Evolutionary conservation across 257 asterid species (phyloP).

Genomic region (Petunia secreta): DNA sequence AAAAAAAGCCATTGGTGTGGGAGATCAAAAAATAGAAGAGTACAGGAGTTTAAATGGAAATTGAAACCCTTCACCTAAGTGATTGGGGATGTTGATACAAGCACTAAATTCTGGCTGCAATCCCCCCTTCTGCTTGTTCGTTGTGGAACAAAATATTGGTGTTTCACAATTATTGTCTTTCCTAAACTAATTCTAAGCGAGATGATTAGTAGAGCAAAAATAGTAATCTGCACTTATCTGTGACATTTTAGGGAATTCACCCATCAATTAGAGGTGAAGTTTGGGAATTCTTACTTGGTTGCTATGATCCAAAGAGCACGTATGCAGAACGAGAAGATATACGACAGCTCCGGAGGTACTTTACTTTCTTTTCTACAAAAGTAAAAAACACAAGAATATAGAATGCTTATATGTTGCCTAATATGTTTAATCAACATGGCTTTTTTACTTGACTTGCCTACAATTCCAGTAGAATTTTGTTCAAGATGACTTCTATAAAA

Average conservation of each 20-base stretch:
- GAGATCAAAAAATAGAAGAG: too few species aligned
- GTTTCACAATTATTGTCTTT: background rate
- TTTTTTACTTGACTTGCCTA: background rate
- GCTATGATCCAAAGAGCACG: conserved; percentile 84
- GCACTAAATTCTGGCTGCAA: too few species aligned
- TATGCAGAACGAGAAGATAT: conserved; percentile 82
- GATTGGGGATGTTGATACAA: too few species aligned
- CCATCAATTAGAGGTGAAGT: conserved; percentile 99
- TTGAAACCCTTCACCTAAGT: too few species aligned
- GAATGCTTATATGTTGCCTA: conserved; percentile 4
- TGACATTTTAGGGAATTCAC: conserved; percentile 75
- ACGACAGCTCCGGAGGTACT: conserved; percentile 71
- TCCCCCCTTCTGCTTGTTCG: too few species aligned
- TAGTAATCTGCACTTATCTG: conserved; percentile 4
- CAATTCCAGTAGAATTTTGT: background rate
- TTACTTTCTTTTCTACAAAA: conserved; percentile 4
- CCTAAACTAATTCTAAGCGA: background rate
- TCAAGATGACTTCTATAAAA: too few species aligned
- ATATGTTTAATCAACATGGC: background rate
- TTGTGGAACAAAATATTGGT: too few species aligned
- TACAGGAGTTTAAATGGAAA: too few species aligned
- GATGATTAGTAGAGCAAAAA: background rate
- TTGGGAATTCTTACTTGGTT: conserved; percentile 97
- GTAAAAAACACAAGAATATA: background rate
- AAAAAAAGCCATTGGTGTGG: too few species aligned